Base-by-base conservation (phyloP, 352 stramenopile genomes). In the Phytophthora tubulina region DNA sequence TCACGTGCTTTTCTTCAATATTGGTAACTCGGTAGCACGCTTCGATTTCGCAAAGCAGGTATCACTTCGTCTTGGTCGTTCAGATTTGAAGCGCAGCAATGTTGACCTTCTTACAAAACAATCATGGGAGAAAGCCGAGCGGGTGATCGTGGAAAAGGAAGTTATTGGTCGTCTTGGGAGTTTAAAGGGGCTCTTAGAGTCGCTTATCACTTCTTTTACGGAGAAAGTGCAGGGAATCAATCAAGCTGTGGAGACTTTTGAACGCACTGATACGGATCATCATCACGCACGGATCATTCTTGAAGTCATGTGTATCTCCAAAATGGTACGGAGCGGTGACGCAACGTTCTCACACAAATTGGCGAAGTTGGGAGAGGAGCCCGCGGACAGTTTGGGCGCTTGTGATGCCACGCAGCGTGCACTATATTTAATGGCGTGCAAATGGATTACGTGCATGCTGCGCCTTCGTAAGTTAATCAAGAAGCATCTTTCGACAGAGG, bases 1-100 rank as follows among this genome's bases (percentile, higher is more conserved):
- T 13, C 88, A 94, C 53, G 86, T 94, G 27, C 59, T 95, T 54
- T 95, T 93, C 52, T 95, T 95, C 61, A 94, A 90, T 48, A 87
- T 94, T 17, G 88, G 81, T 0, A 78, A 85, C n/a, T 87, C 79
- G 6, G 88, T 94, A 6, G 86, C 86, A 9, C 83, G 88, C 2
- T 91, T 93, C 55, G 86, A 94, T 39, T 90, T 91, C 27, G 66
- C 62, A 10, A 76, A 67, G 14, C 68, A 83, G 21, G 57, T 85
- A 5, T 79, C 82, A 10, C 71, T 93, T 55, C 71, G 63, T 17
- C 71, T 90, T 21, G 49, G 42, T 35, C 70, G 57, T 53, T 33
- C 31, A 15, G 33, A 78, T 36, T 55, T 71, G n/a, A 75, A 69
- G 8, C 68, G 38, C 8, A 44, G 17, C 13, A 61, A 58, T 35